Percentiles rank a stretch among this genome's conserved stretches.
These are phyloP conservation scores for Drechmeria coniospora DNA, from an alignment of 2,329 filamentous ascomycete genomes.

Conservation along the genomic window DNA sequence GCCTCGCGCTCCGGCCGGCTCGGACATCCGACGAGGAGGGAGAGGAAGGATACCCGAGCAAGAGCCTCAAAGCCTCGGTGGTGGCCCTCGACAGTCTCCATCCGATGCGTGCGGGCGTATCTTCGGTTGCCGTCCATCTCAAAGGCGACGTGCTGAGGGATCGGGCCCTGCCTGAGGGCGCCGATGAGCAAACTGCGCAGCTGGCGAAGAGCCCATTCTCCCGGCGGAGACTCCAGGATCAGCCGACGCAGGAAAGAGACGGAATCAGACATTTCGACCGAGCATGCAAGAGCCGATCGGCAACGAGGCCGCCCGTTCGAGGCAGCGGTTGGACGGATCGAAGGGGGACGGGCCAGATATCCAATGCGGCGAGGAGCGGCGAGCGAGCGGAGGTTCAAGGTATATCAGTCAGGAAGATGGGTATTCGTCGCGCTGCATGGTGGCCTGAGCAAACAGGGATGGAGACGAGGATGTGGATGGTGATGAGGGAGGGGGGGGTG, in stretches of 20 bases:
- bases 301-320: not conserved
- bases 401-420: not conserved
- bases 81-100: conserved; percentile 93
- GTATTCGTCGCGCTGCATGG: conserved; percentile 1
- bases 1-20: conserved; percentile 1
- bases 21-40: not conserved
- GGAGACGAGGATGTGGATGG: too few species aligned
- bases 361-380: too few species aligned
- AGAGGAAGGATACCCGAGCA: conserved; percentile 59
- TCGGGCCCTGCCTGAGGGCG: conserved; percentile 74
- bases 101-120: conserved; percentile 77
- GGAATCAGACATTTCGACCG: conserved; percentile 33
- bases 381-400: too few species aligned
- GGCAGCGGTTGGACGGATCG: not conserved
- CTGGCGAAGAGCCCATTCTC: conserved; percentile 72
- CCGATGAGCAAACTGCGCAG: conserved; percentile 77
- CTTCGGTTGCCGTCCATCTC: conserved; percentile 98
- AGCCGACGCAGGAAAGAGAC: conserved; percentile 42
- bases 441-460: too few species aligned
- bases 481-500: too few species aligned
- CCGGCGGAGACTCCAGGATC: conserved; percentile 75
- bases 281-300: not conserved
- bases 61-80: conserved; percentile 91
- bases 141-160: conserved; percentile 94
- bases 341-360: too few species aligned